Evolutionary conservation across 2,329 filamentous ascomycete genomes (phyloP), one percentile per base, ranked within the genome.

Genomic region (Penicillium sp.): DNA sequence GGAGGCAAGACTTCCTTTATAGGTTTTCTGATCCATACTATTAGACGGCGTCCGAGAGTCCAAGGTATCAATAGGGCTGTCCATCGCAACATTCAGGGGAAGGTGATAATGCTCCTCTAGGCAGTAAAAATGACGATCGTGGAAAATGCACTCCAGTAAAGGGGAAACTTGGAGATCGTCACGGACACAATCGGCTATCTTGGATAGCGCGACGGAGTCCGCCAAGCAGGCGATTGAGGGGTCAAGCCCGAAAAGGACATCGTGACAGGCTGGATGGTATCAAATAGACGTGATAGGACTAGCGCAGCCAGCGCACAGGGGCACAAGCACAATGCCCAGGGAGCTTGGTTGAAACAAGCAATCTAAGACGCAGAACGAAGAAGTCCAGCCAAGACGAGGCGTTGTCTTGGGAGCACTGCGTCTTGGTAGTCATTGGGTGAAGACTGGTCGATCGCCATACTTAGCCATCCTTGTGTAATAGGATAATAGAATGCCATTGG

Each of bases 1-100:
- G 52, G 58, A 44, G 21, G 49, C 15, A 31, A 34, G 19, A 44
- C 29, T 44, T 47, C 10, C 56, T 63, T 65, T 65, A 64, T 65
- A 64, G 43, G 26, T 53, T 52, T 45, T 34, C 32, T 35, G 35
- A 42, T 21, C 38, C 17, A 26, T 51, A 22, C 26, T 33, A 51
- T 45, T 15, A 17, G 34, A 22, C 29, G 26, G n/a, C 21, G 29
- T 35, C 34, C 26, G 28, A 48, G 24, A 41, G 5, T n/a, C 45
- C 35, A 43, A 45, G 29, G n/a, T 24, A 40, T 46, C 26, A 26
- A 29, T 13, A 31, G 21, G 29, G 34, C 43, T 46, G 22, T 35
- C 45, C 41, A 51, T 53, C 45, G 26, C 41, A 54, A 45, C 45
- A 42, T 48, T 49, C 43, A 51, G 49, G 34, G 53, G 42, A 37